phyloP scores from a whole-genome alignment of 805 yeast species.

The Millerozyma acaciae region DNA sequence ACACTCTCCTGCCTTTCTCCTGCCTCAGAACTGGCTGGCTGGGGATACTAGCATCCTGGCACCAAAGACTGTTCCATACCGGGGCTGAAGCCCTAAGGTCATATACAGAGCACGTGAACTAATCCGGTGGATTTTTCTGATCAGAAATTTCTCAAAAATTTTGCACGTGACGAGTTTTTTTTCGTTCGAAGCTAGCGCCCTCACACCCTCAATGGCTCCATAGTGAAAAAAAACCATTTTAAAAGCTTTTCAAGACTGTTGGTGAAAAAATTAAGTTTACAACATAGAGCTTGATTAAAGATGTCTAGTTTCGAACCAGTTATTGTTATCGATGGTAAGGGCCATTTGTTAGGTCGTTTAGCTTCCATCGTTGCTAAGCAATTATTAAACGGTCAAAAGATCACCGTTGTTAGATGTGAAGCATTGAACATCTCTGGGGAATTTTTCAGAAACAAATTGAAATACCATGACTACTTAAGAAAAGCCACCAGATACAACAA shows the following conservation, averaged over 20 bases:
- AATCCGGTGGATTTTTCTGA: too few relatives aligned
- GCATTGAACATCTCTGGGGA: conserved; percentile 99
- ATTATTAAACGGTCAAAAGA: conserved; percentile 95
- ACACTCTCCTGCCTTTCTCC: too few relatives aligned
- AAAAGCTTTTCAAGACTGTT: conserved; percentile 2
- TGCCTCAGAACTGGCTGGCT: too few relatives aligned
- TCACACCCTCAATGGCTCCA: too few relatives aligned
- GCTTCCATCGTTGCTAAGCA: conserved; percentile 99
- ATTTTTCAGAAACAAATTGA: conserved; percentile 99
- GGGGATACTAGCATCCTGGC: too few relatives aligned
- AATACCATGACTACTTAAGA: conserved; percentile 99
- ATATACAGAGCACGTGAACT: too few relatives aligned
- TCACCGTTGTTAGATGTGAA: conserved; percentile 96
- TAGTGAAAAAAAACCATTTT: conserved; percentile 1
- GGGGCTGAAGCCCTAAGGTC: too few relatives aligned
- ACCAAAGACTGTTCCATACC: too few relatives aligned
- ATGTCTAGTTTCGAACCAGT: conserved; percentile 94
- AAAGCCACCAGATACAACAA: conserved; percentile 99
- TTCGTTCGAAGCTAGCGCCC: too few relatives aligned
- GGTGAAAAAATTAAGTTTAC: conserved; percentile 2
- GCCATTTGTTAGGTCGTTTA: conserved; percentile 99
- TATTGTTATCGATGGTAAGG: conserved; percentile 99
- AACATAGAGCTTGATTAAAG: conserved; percentile 12
- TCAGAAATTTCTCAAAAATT: too few relatives aligned
- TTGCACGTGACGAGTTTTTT: conserved; percentile 1